Percentiles rank a stretch among this genome's conserved stretches.
phyloP scores from a whole-genome alignment of 2,329 filamentous ascomycete species.

The Aureobasidium pullulans region DNA sequence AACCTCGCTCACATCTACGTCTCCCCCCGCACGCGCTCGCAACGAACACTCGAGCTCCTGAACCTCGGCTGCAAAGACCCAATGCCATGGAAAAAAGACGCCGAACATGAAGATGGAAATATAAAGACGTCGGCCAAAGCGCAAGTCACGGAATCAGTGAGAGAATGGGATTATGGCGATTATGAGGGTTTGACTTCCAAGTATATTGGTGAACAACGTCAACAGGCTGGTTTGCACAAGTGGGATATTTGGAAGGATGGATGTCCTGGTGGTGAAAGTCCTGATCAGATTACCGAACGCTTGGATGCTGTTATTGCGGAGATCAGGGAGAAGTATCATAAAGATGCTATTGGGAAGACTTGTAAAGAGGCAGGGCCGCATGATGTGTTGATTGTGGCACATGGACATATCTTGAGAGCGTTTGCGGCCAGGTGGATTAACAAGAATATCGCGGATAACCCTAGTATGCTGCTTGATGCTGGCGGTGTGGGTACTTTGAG shows the following conservation, averaged over 20 bases:
- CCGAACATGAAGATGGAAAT: conserved; percentile 20
- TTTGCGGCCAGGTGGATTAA: conserved; percentile 83
- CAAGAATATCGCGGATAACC: conserved; percentile 65
- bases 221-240: conserved; percentile 41
- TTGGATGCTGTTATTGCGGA: conserved; percentile 70
- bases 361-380: conserved; percentile 31
- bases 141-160: conserved; percentile 43
- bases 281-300: conserved; percentile 62
- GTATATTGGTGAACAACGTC: conserved; percentile 44
- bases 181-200: conserved; percentile 51
- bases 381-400: conserved; percentile 75
- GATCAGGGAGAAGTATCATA: conserved; percentile 51
- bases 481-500: conserved; percentile 45
- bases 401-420: conserved; percentile 81
- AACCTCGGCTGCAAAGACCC: conserved; percentile 61
- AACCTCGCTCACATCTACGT: conserved; percentile 75
- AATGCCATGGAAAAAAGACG: conserved; percentile 57
- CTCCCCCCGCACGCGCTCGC: conserved; percentile 75
- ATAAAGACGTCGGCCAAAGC: conserved; percentile 37
- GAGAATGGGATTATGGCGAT: conserved; percentile 57
- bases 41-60: conserved; percentile 83
- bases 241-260: conserved; percentile 93
- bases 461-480: conserved; percentile 71
- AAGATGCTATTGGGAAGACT: conserved; percentile 46
- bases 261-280: conserved; percentile 66